Conservation (phyloP, 2,329 filamentous ascomycete species). For the Sclerotinia subarctica region DNA sequence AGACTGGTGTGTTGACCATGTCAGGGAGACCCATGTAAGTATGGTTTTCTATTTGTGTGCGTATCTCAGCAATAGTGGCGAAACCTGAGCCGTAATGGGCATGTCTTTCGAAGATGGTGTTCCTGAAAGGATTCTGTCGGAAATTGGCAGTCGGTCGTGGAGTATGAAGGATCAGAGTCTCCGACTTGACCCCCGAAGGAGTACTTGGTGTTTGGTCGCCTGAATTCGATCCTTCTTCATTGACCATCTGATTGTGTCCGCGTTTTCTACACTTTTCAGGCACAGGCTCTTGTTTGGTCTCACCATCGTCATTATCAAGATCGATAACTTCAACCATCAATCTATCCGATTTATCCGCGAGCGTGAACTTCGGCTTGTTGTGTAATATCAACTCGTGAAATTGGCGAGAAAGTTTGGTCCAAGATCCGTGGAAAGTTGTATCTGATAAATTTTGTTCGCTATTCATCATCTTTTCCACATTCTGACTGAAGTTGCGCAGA, state of each 20-base stretch:
- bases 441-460: slow-evolving; percentile 42
- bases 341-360: slow-evolving; percentile 25
- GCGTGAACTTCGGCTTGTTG: slow-evolving; percentile 36
- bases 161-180: background rate
- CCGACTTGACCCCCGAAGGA: background rate
- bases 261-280: background rate
- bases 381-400: slow-evolving; percentile 27
- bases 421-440: slow-evolving; percentile 46
- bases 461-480: slow-evolving; percentile 53
- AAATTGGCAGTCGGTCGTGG: background rate
- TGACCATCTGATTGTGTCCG: background rate
- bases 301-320: slow-evolving; percentile 23
- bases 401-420: slow-evolving; percentile 38
- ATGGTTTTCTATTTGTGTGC: slow-evolving; percentile 53
- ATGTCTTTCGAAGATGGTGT: slow-evolving; percentile 12
- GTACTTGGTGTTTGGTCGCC: background rate
- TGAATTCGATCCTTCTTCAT: background rate
- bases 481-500: slow-evolving; percentile 54
- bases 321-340: slow-evolving; percentile 16
- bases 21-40: slow-evolving; percentile 58
- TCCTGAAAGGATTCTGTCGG: background rate
- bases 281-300: background rate
- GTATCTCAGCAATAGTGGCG: slow-evolving; percentile 43
- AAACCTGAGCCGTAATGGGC: slow-evolving; percentile 11
- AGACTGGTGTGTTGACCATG: slow-evolving; percentile 57